phyloP scores from a whole-genome alignment of 2,329 filamentous ascomycete genomes.

The Aspergillus versicolor region DNA sequence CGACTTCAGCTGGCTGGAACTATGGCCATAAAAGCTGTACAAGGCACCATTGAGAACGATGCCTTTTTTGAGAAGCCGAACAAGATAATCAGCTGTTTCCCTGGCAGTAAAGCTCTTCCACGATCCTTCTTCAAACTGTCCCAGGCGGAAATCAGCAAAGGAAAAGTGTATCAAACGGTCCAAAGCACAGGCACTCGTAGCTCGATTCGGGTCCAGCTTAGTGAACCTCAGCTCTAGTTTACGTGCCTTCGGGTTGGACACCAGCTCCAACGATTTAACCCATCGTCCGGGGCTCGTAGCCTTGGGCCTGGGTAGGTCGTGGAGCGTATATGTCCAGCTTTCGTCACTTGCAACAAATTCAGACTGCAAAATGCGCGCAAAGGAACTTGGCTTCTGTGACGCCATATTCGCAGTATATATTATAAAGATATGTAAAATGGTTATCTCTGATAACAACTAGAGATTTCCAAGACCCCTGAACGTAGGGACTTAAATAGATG shows the following conservation, averaged over 20 bases:
- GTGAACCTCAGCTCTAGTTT: not conserved
- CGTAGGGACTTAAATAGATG: too few relatives aligned
- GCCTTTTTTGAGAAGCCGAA: not conserved
- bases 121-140: not conserved
- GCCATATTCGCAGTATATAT: not conserved
- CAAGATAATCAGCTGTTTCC: not conserved
- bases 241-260: not conserved
- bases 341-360: not conserved
- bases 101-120: not conserved
- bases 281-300: not conserved
- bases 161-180: not conserved
- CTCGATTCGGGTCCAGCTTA: not conserved
- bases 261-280: not conserved
- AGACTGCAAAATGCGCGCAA: not conserved
- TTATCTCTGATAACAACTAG: too few relatives aligned
- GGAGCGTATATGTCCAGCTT: not conserved
- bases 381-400: not conserved
- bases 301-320: not conserved
- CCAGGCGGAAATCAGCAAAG: not conserved
- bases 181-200: not conserved
- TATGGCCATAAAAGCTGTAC: slow-evolving; percentile 6
- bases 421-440: too few relatives aligned
- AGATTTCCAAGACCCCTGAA: too few relatives aligned
- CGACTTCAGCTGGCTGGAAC: slow-evolving; percentile 1
- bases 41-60: not conserved